Conservation (phyloP, 179 eudicot species). For the Beta corolliflora region DNA sequence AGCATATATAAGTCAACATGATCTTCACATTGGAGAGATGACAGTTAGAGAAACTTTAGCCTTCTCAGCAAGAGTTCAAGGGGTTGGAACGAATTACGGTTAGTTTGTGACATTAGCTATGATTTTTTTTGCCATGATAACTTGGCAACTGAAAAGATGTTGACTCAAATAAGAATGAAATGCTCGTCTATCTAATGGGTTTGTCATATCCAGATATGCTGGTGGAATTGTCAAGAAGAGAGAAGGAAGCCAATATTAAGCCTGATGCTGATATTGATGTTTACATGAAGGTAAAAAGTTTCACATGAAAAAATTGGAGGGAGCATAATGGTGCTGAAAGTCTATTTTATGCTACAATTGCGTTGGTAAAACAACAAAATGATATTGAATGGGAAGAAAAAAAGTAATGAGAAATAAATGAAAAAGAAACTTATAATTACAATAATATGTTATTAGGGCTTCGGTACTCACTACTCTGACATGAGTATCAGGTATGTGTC, state of each 20-base stretch:
- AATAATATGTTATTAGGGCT: too few relatives aligned
- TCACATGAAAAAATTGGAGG: background rate
- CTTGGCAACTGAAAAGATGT: background rate
- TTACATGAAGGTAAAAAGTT: constrained; percentile 40
- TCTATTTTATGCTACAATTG: background rate
- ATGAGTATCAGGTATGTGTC: too few relatives aligned
- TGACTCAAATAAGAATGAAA: background rate
- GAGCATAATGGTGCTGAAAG: background rate
- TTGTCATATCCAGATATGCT: constrained; percentile 56
- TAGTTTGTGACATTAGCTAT: constrained; percentile 16
- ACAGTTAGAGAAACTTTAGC: constrained; percentile 45
- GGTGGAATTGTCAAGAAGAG: constrained; percentile 72
- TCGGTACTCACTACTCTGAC: too few relatives aligned
- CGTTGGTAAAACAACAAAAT: background rate
- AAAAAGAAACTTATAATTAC: too few relatives aligned
- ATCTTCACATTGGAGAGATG: constrained; percentile 48
- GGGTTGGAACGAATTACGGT: constrained; percentile 47
- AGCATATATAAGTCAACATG: constrained; percentile 46
- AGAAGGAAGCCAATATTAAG: constrained; percentile 69
- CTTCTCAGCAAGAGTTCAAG: constrained; percentile 44
- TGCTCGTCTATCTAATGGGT: background rate
- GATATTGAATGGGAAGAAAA: too few relatives aligned
- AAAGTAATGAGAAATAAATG: too few relatives aligned
- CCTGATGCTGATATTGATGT: constrained; percentile 45
- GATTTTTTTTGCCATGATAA: background rate